Evolutionary conservation across 2,329 filamentous ascomycete genomes (phyloP).

Genomic region (Zarea fungicola): DNA sequence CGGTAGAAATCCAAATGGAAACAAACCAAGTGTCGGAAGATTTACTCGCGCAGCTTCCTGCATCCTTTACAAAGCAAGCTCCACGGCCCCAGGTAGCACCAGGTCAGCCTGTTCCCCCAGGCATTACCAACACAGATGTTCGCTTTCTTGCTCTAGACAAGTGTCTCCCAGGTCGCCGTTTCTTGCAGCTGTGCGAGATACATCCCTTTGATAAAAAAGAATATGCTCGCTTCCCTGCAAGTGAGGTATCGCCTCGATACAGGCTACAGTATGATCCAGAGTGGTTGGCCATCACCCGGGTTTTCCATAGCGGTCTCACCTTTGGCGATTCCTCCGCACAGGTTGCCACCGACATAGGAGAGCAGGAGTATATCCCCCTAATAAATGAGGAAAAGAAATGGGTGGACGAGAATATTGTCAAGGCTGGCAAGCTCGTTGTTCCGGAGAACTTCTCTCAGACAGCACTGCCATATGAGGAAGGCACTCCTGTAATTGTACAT

Average conservation of each 20-base stretch:
- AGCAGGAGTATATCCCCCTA: constrained; percentile 60
- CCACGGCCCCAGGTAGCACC: constrained; percentile 35
- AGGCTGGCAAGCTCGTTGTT: constrained; percentile 56
- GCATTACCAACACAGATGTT: constrained; percentile 73
- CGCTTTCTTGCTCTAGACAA: constrained; percentile 90
- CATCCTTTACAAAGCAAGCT: constrained; percentile 56
- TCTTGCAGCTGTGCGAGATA: constrained; percentile 72
- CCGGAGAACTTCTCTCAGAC: constrained; percentile 74
- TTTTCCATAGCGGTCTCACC: constrained; percentile 61
- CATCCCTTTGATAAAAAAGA: constrained; percentile 37
- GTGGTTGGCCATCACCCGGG: constrained; percentile 90
- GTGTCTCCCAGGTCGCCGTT: constrained; percentile 72
- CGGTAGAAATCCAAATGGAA: constrained; percentile 10
- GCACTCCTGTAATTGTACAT: constrained; percentile 50
- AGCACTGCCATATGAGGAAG: constrained; percentile 63
- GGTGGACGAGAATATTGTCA: constrained; percentile 72
- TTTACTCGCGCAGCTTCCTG: constrained; percentile 68
- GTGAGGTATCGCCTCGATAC: constrained; percentile 37
- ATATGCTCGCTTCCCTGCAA: constrained; percentile 17
- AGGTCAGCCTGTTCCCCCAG: constrained; percentile 60
- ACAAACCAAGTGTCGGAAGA: constrained; percentile 49
- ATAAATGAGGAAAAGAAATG: constrained; percentile 70
- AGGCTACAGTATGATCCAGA: constrained; percentile 80
- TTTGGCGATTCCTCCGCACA: constrained; percentile 55
- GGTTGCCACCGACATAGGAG: constrained; percentile 57